Conservation (phyloP, 176 grass and related monocot species). For the Otatea glauca region DNA sequence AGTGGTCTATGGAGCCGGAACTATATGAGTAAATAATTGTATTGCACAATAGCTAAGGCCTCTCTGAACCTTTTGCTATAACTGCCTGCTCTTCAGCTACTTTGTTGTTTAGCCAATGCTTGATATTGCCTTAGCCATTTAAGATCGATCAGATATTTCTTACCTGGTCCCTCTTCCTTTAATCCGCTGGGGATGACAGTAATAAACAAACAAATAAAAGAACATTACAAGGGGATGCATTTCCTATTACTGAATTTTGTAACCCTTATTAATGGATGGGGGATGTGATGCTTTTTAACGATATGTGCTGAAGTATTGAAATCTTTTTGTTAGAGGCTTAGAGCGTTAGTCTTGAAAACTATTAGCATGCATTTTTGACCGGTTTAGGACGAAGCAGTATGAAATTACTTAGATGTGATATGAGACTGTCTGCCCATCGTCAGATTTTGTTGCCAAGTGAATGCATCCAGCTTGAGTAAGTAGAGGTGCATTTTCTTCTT, state of each 20-base stretch:
- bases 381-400: not conserved
- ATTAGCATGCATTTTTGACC: not conserved
- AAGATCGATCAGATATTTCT: not conserved
- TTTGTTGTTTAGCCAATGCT: not conserved
- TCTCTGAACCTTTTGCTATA: not conserved
- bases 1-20: not conserved
- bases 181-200: not conserved
- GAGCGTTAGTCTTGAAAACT: not conserved
- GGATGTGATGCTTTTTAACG: not conserved
- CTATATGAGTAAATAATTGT: not conserved
- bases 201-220: not conserved
- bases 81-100: not conserved
- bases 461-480: not conserved
- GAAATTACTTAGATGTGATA: slow-evolving; percentile 5
- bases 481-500: not conserved
- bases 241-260: not conserved
- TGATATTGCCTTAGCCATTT: too few relatives aligned
- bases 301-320: not conserved
- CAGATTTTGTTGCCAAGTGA: not conserved
- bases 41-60: not conserved
- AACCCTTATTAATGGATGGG: not conserved
- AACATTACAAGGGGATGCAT: not conserved
- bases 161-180: not conserved
- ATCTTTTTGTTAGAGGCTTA: not conserved
- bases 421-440: not conserved